Evolutionary conservation across 306 rosid species (phyloP), one percentile per base, ranked within the genome.

Genomic region (Bauhinia variegata): DNA sequence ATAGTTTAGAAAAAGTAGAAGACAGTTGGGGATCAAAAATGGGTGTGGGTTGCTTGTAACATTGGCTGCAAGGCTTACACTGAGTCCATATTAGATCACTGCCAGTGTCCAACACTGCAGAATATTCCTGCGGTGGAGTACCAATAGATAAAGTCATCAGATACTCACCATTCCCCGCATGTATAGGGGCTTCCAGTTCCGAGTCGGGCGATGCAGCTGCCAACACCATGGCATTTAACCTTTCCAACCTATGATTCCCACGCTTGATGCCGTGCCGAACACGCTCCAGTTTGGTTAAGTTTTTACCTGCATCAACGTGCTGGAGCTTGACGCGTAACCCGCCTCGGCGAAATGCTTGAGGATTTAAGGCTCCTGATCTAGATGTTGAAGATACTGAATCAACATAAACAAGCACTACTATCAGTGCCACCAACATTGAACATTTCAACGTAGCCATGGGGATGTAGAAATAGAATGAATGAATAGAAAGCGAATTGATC

Each of bases 71-170:
- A 5, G 98, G 98, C 65, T 71, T 50, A 75, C 96, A 92, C 34
- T 92, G 96, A 10, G 96, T 92, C 98, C 98, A 92, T 0, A 89
- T 79, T 4, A 92, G 84, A 34, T 92, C 98, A 14, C 98, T 92
- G 5, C 98, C 98, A 0, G 98, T 89, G 68, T 92, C 98, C 55
- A 92, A 50, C 7, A 92, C 86, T 0, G 91, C 96, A 1, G 91
- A 80, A 74, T 79, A 89, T 13, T 76, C 11, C 42, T 11, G 15
- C 0, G 96, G 84, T 7, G 98, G 98, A 0, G 89, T 77, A 4
- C 98, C 98, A 3, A 92, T 84, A 0, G 96, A 64, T 4, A 92
- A 56, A 51, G 76, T 73, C 89, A 87, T 78, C 33, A 92, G 58
- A 33, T 86, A 92, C 76, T 88, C 98, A 0, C 98, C 98, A 0